Evolutionary conservation across 2,329 filamentous ascomycete species (phyloP), one percentile per base, ranked within the genome.

Genomic region (Westerdykella sp.): DNA sequence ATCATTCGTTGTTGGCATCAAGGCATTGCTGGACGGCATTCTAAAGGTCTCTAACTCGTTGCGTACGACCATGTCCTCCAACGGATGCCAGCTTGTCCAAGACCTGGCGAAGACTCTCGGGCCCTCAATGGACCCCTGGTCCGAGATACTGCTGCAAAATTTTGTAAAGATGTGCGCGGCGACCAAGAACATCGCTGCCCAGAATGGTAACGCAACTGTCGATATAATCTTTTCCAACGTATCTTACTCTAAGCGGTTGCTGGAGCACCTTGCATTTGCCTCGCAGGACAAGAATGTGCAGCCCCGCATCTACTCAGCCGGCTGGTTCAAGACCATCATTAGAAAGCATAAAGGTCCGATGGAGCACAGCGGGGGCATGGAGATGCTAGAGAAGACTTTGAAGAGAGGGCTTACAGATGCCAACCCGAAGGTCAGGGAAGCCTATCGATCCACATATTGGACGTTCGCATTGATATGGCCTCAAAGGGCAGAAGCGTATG

Each of bases 261-360:
- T 96, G 74, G 86, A 95, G 64, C 91, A 97, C 58, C 74, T 97
- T 38, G 86, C 82, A 73, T 71, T 73, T 42, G 90, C 91, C 18
- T 85, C 80, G 49, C 85, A 94, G 63, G 91, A 98, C 71, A 97
- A 96, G 72, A 97, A 96, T 60, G 84, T 90, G 2, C 85, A 93
- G 59, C 84, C 90, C 13, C 81, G 93, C 48, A 79, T 80, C 1
- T 95, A 84, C 65, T 84, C 83, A 1, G 76, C 85, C 2, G 83
- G 78, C 6, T 98, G 93, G 93, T 70, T 97, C 23, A 86, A 83
- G 66, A 94, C 84, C 1, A 67, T 97, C 15, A 70, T 98, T 32
- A 83, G 77, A 53, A 87, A 87, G 56, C 87, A 95, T 68, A 95
- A 89, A 69, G 79, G 73, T 49, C 82, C 88, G 34, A 75, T 97